Percentiles rank a stretch among this genome's conserved stretches.
These are phyloP conservation scores for Heteromeles arbutifolia DNA, from an alignment of 306 rosid species.

Conservation along the genomic window DNA sequence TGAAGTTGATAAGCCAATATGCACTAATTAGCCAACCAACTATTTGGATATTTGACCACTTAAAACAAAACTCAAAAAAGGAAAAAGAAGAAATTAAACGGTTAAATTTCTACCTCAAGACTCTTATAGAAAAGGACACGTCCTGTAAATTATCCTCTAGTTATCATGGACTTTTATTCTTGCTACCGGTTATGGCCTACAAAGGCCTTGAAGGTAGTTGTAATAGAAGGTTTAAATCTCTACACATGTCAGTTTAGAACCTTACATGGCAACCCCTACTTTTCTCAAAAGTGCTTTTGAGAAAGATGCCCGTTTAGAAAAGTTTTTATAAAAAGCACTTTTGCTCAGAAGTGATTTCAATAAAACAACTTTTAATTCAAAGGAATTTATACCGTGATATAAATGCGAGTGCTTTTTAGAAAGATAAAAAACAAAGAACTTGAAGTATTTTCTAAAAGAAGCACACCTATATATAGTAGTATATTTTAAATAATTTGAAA, in stretches of 20 bases:
- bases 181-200: background rate
- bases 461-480: background rate
- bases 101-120: background rate
- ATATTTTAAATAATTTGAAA: too few species aligned
- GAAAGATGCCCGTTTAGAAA: background rate
- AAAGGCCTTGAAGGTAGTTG: background rate
- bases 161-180: background rate
- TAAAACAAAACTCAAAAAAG: background rate
- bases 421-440: too few species aligned
- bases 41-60: background rate
- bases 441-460: background rate
- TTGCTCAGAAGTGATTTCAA: too few species aligned
- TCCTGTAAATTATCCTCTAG: background rate
- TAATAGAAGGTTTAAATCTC: constrained; percentile 8
- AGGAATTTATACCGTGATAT: too few species aligned
- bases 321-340: too few species aligned
- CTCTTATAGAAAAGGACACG: background rate
- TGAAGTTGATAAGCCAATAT: constrained; percentile 1
- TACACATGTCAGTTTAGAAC: constrained; percentile 21
- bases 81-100: background rate
- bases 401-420: background rate
- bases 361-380: too few species aligned
- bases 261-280: constrained; percentile 42
- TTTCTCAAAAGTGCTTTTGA: constrained; percentile 21
- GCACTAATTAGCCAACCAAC: constrained; percentile 1